These are phyloP conservation scores for Pythium monospermum DNA, from an alignment of 352 stramenopile genomes.

Conservation along the genomic window DNA sequence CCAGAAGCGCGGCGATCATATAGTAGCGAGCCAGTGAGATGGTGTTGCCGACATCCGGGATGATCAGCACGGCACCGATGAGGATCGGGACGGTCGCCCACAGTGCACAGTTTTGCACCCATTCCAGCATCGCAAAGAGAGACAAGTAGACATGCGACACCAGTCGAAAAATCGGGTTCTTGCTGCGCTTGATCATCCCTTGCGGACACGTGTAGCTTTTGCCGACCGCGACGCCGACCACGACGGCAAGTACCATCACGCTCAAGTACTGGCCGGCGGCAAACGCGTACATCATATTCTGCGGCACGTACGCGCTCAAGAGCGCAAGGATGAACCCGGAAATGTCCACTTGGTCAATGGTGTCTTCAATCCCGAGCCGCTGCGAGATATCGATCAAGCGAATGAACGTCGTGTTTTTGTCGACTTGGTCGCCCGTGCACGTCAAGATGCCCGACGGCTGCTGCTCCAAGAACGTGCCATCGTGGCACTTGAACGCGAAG, in stretches of 20 bases:
- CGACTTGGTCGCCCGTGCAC: conserved; percentile 29
- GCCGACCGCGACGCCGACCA: conserved; percentile 41
- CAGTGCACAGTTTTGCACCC: conserved; percentile 45
- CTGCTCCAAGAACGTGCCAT: conserved; percentile 42
- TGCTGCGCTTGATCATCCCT: conserved; percentile 27
- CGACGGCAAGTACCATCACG: conserved; percentile 41
- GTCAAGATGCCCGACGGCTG: conserved; percentile 16
- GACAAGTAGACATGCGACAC: conserved; percentile 57
- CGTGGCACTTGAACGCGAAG: conserved; percentile 60
- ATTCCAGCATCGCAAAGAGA: conserved; percentile 53
- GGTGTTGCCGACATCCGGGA: conserved; percentile 26
- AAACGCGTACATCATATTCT: conserved; percentile 43
- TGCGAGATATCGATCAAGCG: conserved; percentile 39
- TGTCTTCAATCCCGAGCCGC: conserved; percentile 36
- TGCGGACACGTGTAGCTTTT: conserved; percentile 30
- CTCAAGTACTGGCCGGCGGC: conserved; percentile 37
- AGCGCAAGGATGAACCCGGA: conserved; percentile 43
- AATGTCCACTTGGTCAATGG: conserved; percentile 33
- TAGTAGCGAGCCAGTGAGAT: conserved; percentile 42
- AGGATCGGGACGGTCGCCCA: conserved; percentile 44
- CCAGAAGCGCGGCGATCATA: conserved; percentile 23
- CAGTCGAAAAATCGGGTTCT: conserved; percentile 52
- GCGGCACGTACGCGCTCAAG: conserved; percentile 37
- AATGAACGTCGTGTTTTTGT: conserved; percentile 46
- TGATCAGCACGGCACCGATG: conserved; percentile 36